A percentile compares a stretch with the other conserved stretches of the same genome.
Evolutionary conservation across 1,284 basidiomycete genomes (phyloP).

Genomic region (Melampsora larici-populina): DNA sequence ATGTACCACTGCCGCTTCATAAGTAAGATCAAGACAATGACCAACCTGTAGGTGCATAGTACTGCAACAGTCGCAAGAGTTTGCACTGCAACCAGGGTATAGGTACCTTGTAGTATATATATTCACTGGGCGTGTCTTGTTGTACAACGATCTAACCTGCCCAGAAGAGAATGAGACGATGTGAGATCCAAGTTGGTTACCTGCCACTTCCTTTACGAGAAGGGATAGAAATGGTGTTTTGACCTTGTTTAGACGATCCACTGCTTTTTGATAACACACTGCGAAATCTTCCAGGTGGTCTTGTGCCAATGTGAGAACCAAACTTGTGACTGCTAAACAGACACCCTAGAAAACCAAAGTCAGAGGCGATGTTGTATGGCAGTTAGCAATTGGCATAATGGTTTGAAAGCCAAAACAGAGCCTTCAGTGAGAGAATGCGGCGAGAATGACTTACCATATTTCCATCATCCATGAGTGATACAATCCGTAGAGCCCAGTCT

Average conservation of each 20-base stretch:
- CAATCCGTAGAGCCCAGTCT: constrained; percentile 93
- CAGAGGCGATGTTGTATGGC: not conserved
- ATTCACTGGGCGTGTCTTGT: constrained; percentile 79
- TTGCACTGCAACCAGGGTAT: constrained; percentile 98
- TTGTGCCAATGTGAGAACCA: constrained; percentile 93
- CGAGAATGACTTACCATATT: constrained; percentile 64
- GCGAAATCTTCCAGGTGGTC: constrained; percentile 84
- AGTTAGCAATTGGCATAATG: not conserved
- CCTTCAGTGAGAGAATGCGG: not conserved
- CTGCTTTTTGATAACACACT: constrained; percentile 89
- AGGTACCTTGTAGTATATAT: constrained; percentile 95
- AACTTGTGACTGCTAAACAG: constrained; percentile 83
- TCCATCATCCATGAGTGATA: constrained; percentile 88
- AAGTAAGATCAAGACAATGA: constrained; percentile 24
- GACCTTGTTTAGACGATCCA: constrained; percentile 80
- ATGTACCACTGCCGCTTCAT: too few species aligned
- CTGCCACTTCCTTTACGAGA: not conserved
- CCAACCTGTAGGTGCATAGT: constrained; percentile 86
- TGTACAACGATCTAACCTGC: constrained; percentile 76
- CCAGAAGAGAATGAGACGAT: constrained; percentile 2
- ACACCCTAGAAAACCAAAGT: constrained; percentile 66
- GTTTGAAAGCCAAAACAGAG: constrained; percentile 43
- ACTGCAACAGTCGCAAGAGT: constrained; percentile 84
- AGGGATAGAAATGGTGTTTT: constrained; percentile 50
- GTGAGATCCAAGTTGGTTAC: constrained; percentile 40